Base-by-base conservation (phyloP, 139 green algal genomes). In the Monoraphidium neglectum region DNA sequence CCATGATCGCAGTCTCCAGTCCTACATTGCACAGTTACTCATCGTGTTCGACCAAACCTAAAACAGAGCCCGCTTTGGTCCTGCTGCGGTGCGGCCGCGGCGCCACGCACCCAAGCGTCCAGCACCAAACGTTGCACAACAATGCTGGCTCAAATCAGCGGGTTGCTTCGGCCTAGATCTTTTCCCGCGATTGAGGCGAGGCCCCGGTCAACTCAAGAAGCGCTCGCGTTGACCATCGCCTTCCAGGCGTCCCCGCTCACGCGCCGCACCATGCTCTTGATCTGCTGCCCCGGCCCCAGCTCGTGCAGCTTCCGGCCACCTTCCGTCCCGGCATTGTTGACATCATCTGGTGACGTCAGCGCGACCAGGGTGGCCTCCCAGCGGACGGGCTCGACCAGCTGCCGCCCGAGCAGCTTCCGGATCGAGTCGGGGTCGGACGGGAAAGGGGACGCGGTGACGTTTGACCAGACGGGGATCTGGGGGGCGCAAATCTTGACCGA, bases 191-290 rank as follows among this genome's bases (percentile, higher is more conserved):
- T n/a, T n/a, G n/a, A n/a, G n/a, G n/a, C n/a, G n/a, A n/a, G n/a
- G n/a, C n/a, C n/a, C n/a, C n/a, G n/a, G n/a, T n/a, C 43, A 51
- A 12, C 8, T 63, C 56, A 63, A 5, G n/a, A 12, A 13, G 65
- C 65, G 8, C 26, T 23, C 6, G 72, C 73, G 28, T 79, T 79
- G 12, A 57, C 56, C 46, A 79, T 67, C 2, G 16, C 73, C 24
- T 28, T 67, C 73, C 73, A 79, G 3, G 73, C 78, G 0, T 47
- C 72, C 21, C n/a, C 28, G 82, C 94, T 86, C 6, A 98, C 85
- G 33, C 95, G 85, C 82, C 94, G 92, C 57, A 94, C 81, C 95
- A 98, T 98, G 43, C 93, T 90, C 86, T 98, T 98, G 86, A 98
- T 93, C 86, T 98, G 95, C 60, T 87, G 77, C 21, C 92, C 92